phyloP scores from a whole-genome alignment of 495 filamentous ascomycete species.

The Aspergillus hancockii region DNA sequence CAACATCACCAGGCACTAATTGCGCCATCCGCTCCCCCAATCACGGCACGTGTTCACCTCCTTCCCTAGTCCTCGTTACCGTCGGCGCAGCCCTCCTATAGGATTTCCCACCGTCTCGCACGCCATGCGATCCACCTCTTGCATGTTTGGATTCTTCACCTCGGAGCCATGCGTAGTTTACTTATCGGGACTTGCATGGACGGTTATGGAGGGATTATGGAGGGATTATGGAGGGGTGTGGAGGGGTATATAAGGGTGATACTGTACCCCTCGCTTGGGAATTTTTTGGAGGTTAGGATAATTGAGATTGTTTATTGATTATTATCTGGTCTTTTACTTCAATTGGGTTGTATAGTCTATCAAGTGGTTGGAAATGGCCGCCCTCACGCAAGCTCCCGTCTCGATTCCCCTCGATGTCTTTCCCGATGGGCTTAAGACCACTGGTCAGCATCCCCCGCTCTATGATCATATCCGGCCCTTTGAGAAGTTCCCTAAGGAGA shows the following conservation, averaged over 20 bases:
- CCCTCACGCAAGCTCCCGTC: slow-evolving; percentile 36
- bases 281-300: neutral
- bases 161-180: neutral
- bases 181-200: neutral
- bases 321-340: neutral
- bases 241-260: neutral
- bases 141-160: slow-evolving; percentile 3
- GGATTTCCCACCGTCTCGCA: slow-evolving; percentile 14
- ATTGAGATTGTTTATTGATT: neutral
- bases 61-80: neutral
- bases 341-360: neutral
- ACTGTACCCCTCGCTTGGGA: too few relatives aligned
- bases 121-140: slow-evolving; percentile 27
- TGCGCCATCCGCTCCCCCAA: slow-evolving; percentile 31
- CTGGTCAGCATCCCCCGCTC: slow-evolving; percentile 77
- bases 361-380: slow-evolving; percentile 28
- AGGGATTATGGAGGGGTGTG: neutral
- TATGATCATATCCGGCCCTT: slow-evolving; percentile 68
- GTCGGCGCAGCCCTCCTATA: slow-evolving; percentile 11
- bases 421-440: slow-evolving; percentile 64
- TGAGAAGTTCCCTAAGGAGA: slow-evolving; percentile 69
- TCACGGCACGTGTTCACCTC: slow-evolving; percentile 1
- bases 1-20: slow-evolving; percentile 35
- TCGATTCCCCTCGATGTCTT: slow-evolving; percentile 43
- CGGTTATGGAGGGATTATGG: neutral